Evolutionary conservation across 371 early-diverging fungal genomes (phyloP).

Genomic region (Syncephalastrum racemosum): DNA sequence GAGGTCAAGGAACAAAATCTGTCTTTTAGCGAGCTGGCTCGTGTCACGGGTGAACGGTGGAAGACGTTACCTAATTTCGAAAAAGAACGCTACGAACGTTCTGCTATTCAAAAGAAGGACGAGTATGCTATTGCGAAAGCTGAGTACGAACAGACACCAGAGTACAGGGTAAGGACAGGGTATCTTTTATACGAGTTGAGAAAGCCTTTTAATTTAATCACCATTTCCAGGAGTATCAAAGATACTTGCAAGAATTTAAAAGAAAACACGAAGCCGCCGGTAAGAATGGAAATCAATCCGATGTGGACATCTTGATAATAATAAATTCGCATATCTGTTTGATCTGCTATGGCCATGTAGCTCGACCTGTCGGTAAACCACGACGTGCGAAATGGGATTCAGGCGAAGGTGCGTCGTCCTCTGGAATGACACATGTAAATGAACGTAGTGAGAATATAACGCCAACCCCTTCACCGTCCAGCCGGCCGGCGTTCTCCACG

Average conservation of each 20-base stretch:
- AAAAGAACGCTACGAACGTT: conserved; percentile 39
- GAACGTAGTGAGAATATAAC: conserved; percentile 3
- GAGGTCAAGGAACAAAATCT: conserved; percentile 45
- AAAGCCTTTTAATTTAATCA: background rate
- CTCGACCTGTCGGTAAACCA: conserved; percentile 37
- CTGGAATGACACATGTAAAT: conserved; percentile 3
- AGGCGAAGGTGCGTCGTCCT: conserved; percentile 15
- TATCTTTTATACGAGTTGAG: background rate
- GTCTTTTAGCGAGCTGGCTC: conserved; percentile 52
- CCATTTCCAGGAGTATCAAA: conserved; percentile 38
- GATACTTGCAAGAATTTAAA: conserved; percentile 44
- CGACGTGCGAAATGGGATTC: conserved; percentile 17
- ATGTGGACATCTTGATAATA: too few relatives aligned
- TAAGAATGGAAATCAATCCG: conserved; percentile 5
- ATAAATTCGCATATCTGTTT: too few relatives aligned
- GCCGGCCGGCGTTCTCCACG: too few relatives aligned
- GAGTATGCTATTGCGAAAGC: conserved; percentile 34
- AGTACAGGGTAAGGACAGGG: conserved; percentile 24
- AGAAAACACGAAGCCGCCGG: conserved; percentile 48
- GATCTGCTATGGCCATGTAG: conserved; percentile 4
- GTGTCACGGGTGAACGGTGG: conserved; percentile 55
- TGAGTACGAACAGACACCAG: conserved; percentile 43
- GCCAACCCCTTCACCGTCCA: background rate
- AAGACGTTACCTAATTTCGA: conserved; percentile 34
- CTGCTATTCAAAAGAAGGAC: conserved; percentile 35